Base-by-base conservation (phyloP, 495 filamentous ascomycete genomes). In the Aspergillus mulundensis region DNA sequence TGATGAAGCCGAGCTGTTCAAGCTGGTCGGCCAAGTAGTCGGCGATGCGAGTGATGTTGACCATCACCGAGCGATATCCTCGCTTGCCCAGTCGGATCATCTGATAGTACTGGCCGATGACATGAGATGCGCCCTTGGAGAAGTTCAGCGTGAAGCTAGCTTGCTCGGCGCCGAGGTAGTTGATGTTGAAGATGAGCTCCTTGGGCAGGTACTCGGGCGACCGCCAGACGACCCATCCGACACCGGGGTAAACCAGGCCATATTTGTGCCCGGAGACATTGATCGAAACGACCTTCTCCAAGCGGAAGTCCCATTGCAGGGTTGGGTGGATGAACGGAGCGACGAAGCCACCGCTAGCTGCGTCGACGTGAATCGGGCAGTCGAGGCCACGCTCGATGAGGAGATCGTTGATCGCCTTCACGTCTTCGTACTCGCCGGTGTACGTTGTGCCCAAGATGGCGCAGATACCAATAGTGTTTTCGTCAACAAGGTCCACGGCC, bases 121-220 rank as follows among this genome's bases (percentile, higher is more conserved):
- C 86, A 64, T 95, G 91, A 34, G 86, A 86, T 36, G 91, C 91
- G 53, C 91, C 91, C 72, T 95, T 94, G 69, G 87, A 91, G 78
- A 96, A 96, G 78, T 96, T 96, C 53, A 96, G 81, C 15, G 91
- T 96, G 78, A 95, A 95, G 50, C 90, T 95, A 21, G 91, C 85
- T 71, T 96, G 91, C 63, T 96, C 90, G 18, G 91, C 89, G 52
- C 91, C 91, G 3, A 96, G 86, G 69, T 96, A 96, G 75, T 96
- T 96, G 80, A 96, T 95, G 81, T 95, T 96, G 82, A 96, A 96
- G 63, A 96, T 89, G 32, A 96, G 84, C 66, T 95, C 91, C 70
- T 92, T 78, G 20, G 90, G 91, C 0, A 96, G 79, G 70, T 78
- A 95, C 66, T 94, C 84, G 5, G 89, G 87, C 28, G 86, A 81